Base-by-base conservation (phyloP, 176 grass and related monocot species). In the Lolium rigidum region DNA sequence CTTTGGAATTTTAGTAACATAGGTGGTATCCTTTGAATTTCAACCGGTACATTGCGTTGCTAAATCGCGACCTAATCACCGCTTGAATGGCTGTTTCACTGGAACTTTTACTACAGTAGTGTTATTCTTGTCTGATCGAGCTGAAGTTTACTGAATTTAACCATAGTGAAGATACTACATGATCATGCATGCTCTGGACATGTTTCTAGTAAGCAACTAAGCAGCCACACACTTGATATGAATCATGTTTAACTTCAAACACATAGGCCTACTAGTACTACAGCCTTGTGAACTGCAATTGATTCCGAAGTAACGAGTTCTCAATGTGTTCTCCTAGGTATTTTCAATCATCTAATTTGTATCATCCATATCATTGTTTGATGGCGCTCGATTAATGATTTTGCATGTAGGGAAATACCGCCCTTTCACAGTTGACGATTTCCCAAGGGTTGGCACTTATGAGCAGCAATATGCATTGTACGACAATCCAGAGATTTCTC, bases 381-480 rank as follows among this genome's bases (percentile, higher is more conserved):
- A 60, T 73, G 76, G 31, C 31, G 31, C 31, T 35, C 31, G 31
- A 51, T 65, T 62, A n/a, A 60, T 12, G n/a, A 4, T 70, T 87
- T 82, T 82, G 16, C 18, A 77, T 70, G 51, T 59, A 88, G 80
- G 73, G 51, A 83, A 1, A 4, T 35, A 58, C 18, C 39, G 9
- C 25, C 80, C 39, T 24, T 88, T 78, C 59, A 78, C 62, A 39
- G 39, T 70, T 49, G 20, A 78, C 4, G 14, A 83, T 61, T 88
- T 88, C 67, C 62, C 73, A 61, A 88, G 63, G 52, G 13, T 88
- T 24, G 77, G 72, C 25, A 77, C 18, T 82, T 24, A 49, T 78
- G 68, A 18, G 58, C 80, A 17, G 72, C 86, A 88, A 62, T 0
- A 17, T 17, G 21, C 39, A 49, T 7, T 21, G 15, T 83, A 59